These are phyloP conservation scores for Globisporangium polare DNA, from an alignment of 352 stramenopile species.

Conservation along the genomic window DNA sequence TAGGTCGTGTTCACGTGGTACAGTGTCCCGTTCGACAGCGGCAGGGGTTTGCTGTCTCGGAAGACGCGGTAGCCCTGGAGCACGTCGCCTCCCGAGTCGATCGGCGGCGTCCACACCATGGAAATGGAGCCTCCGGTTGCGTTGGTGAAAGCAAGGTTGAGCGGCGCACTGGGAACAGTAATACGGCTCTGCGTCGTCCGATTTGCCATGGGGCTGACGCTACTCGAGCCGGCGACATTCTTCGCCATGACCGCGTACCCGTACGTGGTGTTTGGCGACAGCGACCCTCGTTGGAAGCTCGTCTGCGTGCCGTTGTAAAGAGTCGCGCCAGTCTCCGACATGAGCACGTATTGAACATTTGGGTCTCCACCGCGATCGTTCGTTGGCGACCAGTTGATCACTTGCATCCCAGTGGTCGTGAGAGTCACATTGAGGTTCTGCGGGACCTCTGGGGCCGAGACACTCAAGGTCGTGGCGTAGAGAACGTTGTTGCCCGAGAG, in stretches of 20 bases:
- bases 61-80: slow-evolving; percentile 41
- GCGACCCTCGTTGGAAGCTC: slow-evolving; percentile 26
- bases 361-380: slow-evolving; percentile 36
- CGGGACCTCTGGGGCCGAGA: slow-evolving; percentile 35
- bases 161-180: slow-evolving; percentile 27
- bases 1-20: slow-evolving; percentile 14
- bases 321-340: slow-evolving; percentile 19
- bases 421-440: slow-evolving; percentile 20
- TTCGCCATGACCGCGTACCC: slow-evolving; percentile 35
- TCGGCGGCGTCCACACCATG: slow-evolving; percentile 33
- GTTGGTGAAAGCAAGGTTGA: slow-evolving; percentile 9
- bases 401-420: slow-evolving; percentile 42
- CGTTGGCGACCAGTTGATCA: slow-evolving; percentile 32
- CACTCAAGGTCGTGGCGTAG: slow-evolving; percentile 28
- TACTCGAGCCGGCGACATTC: slow-evolving; percentile 41
- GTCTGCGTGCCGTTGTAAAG: slow-evolving; percentile 45
- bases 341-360: slow-evolving; percentile 32
- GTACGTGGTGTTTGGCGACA: slow-evolving; percentile 41
- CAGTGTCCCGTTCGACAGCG: neutral
- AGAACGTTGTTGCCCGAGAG: slow-evolving; percentile 27
- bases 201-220: slow-evolving; percentile 14
- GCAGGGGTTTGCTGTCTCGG: slow-evolving; percentile 18
- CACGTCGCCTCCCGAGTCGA: slow-evolving; percentile 39
- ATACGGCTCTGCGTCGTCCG: slow-evolving; percentile 18
- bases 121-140: slow-evolving; percentile 37